Base-by-base conservation (phyloP, 768 basidiomycete genomes). In the Leccinellum albellum region DNA sequence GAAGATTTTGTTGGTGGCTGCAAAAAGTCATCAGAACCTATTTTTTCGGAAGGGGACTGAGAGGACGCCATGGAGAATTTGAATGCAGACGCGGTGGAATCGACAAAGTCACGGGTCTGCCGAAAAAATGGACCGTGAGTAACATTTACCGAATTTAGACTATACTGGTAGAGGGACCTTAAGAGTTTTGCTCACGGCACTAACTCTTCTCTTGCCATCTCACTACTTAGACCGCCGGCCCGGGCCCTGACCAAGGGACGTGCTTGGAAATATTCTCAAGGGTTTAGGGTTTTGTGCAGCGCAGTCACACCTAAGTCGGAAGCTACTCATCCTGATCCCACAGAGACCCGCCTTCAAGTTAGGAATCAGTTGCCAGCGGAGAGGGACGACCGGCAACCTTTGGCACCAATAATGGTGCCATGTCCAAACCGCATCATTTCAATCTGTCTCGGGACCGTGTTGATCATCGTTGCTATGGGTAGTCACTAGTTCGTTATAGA, bases 21-120 rank as follows among this genome's bases (percentile, higher is more conserved):
- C 66, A 76, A 57, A 32, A 71, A 58, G 61, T 75, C 75, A 58
- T 75, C 66, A 50, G 73, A 72, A 64, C 68, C 76, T 59, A 72
- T 70, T 64, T 81, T 79, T 73, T 77, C 76, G 4, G 61, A 73
- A 60, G 60, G 29, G 24, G 75, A 59, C 50, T 77, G 66, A 56
- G 75, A 66, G 63, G 79, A 78, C 62, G 79, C 76, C 81, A 82
- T 82, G 61, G 49, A 67, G 62, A 55, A 64, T 53, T 59, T 9
- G 50, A 45, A 10, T 55, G 52, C 51, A 53, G 54, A 62, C 61
- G 54, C 51, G 37, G 31, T 44, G 28, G 37, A 62, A 68, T 67
- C 66, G 66, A 72, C 65, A 61, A 55, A 50, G 37, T 37, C 17
- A 28, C 31, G 7, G 7, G 31, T 31, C 31, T 20, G 20, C n/a